Conservation (phyloP, 75 land plant species). For the Picea sitchensis region DNA sequence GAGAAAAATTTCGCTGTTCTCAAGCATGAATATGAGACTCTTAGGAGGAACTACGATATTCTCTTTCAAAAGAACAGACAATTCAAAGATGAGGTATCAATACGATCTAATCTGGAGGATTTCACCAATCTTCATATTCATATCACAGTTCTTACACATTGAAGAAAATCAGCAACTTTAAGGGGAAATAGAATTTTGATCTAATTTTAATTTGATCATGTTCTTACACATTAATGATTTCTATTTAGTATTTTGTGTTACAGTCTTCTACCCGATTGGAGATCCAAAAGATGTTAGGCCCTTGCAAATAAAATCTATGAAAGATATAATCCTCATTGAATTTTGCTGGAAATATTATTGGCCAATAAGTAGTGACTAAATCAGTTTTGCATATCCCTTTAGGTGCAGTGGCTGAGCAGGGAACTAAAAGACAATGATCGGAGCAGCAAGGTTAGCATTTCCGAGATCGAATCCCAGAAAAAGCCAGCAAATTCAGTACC, state of each 20-base stretch:
- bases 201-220: no score
- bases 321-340: neutral
- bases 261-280: no score
- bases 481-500: neutral
- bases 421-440: neutral
- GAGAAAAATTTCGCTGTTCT: constrained; percentile 14
- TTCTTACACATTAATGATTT: no score
- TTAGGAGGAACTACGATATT: constrained; percentile 3
- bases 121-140: neutral
- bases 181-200: no score
- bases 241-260: no score
- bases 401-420: constrained; percentile 2
- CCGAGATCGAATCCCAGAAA: neutral
- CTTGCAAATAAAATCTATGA: neutral
- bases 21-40: constrained; percentile 11
- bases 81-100: constrained; percentile 15
- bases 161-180: no score
- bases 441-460: neutral
- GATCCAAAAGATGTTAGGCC: neutral
- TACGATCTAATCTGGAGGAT: neutral
- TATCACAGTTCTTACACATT: neutral
- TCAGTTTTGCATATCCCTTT: neutral
- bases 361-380: neutral
- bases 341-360: neutral
- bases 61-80: constrained; percentile 1